Percentiles rank a stretch among this genome's conserved stretches.
Evolutionary conservation across 192 early-diverging fungal species (phyloP).

Genomic region (Coemansia sp.): DNA sequence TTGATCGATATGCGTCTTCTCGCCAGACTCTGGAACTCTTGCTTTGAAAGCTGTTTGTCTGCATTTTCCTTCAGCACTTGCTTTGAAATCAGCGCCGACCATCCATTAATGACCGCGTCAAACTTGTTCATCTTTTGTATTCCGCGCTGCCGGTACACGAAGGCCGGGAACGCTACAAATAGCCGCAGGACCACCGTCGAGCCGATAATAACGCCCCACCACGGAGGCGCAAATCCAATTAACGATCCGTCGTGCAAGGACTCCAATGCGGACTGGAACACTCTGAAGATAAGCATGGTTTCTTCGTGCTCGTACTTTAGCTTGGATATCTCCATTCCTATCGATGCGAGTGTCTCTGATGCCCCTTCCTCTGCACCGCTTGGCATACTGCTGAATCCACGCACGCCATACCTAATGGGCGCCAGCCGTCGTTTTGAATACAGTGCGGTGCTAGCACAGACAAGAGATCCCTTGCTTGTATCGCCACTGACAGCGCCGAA

Average conservation of each 20-base stretch:
- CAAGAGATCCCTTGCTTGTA: not conserved
- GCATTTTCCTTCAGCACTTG: conserved; percentile 13
- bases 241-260: conserved; percentile 28
- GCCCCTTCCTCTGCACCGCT: not conserved
- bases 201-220: conserved; percentile 43
- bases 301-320: conserved; percentile 2
- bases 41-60: conserved; percentile 1
- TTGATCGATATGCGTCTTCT: conserved; percentile 9
- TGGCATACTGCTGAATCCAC: not conserved
- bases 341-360: not conserved
- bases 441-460: too few relatives aligned
- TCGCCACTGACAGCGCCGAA: not conserved
- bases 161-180: conserved; percentile 21
- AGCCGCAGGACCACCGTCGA: conserved; percentile 18
- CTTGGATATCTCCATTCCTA: not conserved
- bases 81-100: conserved; percentile 12
- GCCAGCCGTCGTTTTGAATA: not conserved
- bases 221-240: conserved; percentile 20
- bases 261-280: conserved; percentile 29
- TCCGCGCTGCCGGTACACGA: conserved; percentile 36
- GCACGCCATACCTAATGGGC: not conserved
- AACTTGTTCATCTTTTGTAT: conserved; percentile 6
- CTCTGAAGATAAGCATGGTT: conserved; percentile 15
- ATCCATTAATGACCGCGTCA: conserved; percentile 6
- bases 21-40: conserved; percentile 13